phyloP scores from a whole-genome alignment of 2,329 filamentous ascomycete species.

The Penicillium crustosum region DNA sequence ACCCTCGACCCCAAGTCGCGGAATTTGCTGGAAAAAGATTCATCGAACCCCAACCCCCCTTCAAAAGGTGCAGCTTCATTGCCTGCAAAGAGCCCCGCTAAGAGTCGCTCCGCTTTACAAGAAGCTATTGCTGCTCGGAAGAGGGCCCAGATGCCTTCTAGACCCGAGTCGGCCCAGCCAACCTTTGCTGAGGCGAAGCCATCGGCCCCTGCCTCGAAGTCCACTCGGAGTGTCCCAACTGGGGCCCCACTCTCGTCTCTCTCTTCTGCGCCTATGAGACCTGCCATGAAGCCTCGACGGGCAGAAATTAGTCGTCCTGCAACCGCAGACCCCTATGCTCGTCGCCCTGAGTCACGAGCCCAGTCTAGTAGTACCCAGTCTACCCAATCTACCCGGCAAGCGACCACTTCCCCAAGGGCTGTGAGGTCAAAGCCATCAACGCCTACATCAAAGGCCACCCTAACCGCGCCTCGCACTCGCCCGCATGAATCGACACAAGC shows the following conservation, averaged over 20 bases:
- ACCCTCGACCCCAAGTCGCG: constrained; percentile 76
- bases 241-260: constrained; percentile 44
- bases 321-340: constrained; percentile 37
- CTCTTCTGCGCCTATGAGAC: constrained; percentile 61
- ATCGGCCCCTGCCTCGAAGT: constrained; percentile 34
- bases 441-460: constrained; percentile 31
- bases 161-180: constrained; percentile 60
- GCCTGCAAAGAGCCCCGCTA: constrained; percentile 20
- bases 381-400: constrained; percentile 16
- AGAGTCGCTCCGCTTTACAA: constrained; percentile 60
- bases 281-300: constrained; percentile 38
- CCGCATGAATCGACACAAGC: constrained; percentile 33
- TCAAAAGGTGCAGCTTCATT: constrained; percentile 17
- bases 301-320: constrained; percentile 39
- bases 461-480: constrained; percentile 31
- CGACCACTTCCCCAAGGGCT: constrained; percentile 23
- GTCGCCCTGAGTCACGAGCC: constrained; percentile 48
- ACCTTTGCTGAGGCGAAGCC: constrained; percentile 48
- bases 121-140: constrained; percentile 85
- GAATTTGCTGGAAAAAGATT: constrained; percentile 76
- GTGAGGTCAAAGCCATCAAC: constrained; percentile 33
- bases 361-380: constrained; percentile 23
- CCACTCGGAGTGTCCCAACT: constrained; percentile 39
- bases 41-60: constrained; percentile 62
- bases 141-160: constrained; percentile 55